Base-by-base conservation (phyloP, 805 yeast genomes). In the Wickerhamiella galacta region DNA sequence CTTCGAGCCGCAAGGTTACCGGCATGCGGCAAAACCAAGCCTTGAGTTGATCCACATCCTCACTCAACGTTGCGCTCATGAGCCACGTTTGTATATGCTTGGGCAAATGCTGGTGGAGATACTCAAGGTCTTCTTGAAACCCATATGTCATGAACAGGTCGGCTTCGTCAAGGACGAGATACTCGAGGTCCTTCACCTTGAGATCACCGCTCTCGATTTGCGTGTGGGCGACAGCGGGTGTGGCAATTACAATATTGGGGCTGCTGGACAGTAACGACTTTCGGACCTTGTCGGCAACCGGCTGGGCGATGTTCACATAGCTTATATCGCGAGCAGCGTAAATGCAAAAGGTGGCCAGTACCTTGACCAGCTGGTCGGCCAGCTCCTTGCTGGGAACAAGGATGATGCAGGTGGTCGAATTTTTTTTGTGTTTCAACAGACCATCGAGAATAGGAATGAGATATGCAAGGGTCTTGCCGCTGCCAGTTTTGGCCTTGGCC, bases 11-110 rank as follows among this genome's bases (percentile, higher is more conserved):
- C 42, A 90, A 60, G 16, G 80, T 68, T 1, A 92, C 94, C 2
- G 94, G 92, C 24, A 62, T 54, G 36, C 81, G 72, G 56, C 95
- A 87, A 54, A 78, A 85, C 47, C 69, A 69, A 32, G 60, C 54
- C 54, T 87, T 87, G 45, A 90, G 57, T 29, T 67, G 70, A 38
- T 79, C 72, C 41, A 87, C 70, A 40, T 87, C 95, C 28, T 81
- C 93, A 49, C 73, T 79, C 38, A 90, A 60, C 3, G 98, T 90
- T 2, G 98, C 98, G 56, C 93, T 79, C 96, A 90, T 90, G 44
- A 90, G 60, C 56, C 82, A 90, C 2, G 90, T 75, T 58, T 90
- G 98, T 43, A 80, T 60, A 35, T 29, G 22, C 38, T 68, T 71
- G 40, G 83, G 82, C 40, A 85, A 57, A 40, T 56, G 67, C 17